phyloP scores from a whole-genome alignment of 2,329 filamentous ascomycete species.

The Aspergillus sp. region DNA sequence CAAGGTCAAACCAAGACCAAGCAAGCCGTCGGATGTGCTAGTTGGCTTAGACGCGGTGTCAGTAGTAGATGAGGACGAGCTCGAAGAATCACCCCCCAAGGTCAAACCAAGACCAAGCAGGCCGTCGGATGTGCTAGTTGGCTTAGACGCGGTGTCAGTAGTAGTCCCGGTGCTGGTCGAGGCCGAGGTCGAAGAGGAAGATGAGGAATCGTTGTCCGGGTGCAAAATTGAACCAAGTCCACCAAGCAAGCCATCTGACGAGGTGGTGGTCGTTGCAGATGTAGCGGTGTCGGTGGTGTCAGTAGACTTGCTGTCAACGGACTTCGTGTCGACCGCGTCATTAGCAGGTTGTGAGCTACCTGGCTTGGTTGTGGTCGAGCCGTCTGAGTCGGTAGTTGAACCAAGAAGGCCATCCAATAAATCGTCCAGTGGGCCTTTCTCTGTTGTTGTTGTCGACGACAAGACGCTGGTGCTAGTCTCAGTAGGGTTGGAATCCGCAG shows the following conservation, averaged over 20 bases:
- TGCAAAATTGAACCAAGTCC: neutral
- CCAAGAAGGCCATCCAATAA: neutral
- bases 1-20: neutral
- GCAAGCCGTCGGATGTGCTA: neutral
- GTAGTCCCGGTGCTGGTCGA: neutral
- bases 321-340: conserved; percentile 1
- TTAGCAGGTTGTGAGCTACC: neutral
- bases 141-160: neutral
- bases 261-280: neutral
- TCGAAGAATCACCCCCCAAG: neutral
- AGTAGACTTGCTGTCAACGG: neutral
- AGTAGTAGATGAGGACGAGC: neutral
- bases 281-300: neutral
- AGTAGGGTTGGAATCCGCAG: conserved; percentile 1
- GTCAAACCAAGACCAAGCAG: neutral
- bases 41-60: neutral
- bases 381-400: neutral
- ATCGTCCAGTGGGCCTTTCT: neutral
- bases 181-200: neutral
- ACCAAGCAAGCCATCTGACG: neutral
- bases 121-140: neutral
- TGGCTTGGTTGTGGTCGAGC: neutral
- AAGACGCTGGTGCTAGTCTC: neutral
- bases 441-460: neutral
- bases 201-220: neutral